These are phyloP conservation scores for Plectranthus barbatus DNA, from an alignment of 257 asterid genomes.

Conservation along the genomic window DNA sequence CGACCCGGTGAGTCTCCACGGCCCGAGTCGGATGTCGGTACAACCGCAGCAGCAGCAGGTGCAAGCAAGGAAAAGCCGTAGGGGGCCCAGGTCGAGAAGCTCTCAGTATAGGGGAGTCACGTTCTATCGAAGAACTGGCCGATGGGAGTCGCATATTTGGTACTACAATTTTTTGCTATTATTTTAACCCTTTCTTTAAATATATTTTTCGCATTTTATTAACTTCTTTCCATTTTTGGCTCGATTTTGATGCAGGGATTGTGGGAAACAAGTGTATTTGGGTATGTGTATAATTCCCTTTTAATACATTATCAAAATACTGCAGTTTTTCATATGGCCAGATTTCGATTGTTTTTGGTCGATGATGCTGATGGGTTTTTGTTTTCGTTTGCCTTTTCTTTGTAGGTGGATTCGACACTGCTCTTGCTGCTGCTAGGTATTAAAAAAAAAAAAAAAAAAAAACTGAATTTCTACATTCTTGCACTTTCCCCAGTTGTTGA, in stretches of 20 bases:
- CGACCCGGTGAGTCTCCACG: conserved; percentile 12
- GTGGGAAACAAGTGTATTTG: conserved; percentile 68
- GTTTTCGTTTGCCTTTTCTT: not conserved
- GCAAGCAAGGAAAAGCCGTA: conserved; percentile 39
- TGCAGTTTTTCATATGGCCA: not conserved
- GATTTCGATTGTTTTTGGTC: not conserved
- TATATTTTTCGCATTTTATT: not conserved
- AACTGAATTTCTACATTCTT: too few relatives aligned
- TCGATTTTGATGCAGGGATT: conserved; percentile 40
- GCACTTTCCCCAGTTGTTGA: not conserved
- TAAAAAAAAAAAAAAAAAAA: not conserved
- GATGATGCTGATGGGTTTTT: not conserved
- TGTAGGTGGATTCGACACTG: conserved; percentile 91
- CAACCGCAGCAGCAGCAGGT: conserved; percentile 29
- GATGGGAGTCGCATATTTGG: conserved; percentile 78
- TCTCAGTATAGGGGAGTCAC: conserved; percentile 65
- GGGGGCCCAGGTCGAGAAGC: conserved; percentile 57
- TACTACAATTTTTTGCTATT: conserved; percentile 8
- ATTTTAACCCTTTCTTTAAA: not conserved
- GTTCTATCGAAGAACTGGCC: conserved; percentile 60
- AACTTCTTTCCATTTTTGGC: not conserved
- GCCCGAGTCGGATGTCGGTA: not conserved
- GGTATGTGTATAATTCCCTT: conserved; percentile 24
- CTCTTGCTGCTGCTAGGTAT: conserved; percentile 83
- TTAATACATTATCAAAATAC: too few relatives aligned